Percentiles rank a stretch among this genome's conserved stretches.
phyloP scores from a whole-genome alignment of 2,329 filamentous ascomycete species.

The Ophiostoma quercus region DNA sequence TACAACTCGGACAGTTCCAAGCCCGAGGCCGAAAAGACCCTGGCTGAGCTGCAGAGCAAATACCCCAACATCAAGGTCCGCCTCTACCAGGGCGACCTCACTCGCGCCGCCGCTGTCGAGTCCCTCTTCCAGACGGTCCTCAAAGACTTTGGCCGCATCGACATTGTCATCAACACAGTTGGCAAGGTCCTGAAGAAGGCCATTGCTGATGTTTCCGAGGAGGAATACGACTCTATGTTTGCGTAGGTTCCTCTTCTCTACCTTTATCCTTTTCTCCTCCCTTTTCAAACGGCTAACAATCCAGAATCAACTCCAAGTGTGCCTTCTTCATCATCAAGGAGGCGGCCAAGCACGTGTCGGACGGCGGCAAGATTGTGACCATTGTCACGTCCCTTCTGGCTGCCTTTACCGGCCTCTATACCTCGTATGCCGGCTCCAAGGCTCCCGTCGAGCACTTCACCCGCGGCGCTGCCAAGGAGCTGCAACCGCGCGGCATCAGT shows the following conservation, averaged over 20 bases:
- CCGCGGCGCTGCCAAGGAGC: constrained; percentile 35
- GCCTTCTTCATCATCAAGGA: constrained; percentile 44
- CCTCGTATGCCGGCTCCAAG: constrained; percentile 43
- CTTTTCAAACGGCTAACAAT: not conserved
- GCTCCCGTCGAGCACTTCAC: constrained; percentile 40
- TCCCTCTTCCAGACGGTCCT: constrained; percentile 39
- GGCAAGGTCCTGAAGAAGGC: constrained; percentile 47
- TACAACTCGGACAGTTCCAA: constrained; percentile 40
- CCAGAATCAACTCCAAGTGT: constrained; percentile 42
- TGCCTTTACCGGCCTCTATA: constrained; percentile 44
- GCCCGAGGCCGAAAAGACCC: constrained; percentile 35
- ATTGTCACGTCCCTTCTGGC: constrained; percentile 43
- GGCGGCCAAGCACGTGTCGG: constrained; percentile 38
- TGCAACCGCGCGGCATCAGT: constrained; percentile 33
- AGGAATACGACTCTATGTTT: constrained; percentile 46
- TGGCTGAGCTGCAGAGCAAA: constrained; percentile 35
- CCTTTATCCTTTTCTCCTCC: not conserved
- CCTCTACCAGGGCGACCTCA: constrained; percentile 43
- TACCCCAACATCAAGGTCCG: constrained; percentile 34
- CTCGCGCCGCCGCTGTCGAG: constrained; percentile 37
- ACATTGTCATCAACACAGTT: constrained; percentile 48
- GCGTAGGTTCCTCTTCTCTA: constrained; percentile 33
- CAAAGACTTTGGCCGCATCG: constrained; percentile 41
- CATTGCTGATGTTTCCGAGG: constrained; percentile 40
- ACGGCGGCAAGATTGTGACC: constrained; percentile 45